Evolutionary conservation across 1,284 basidiomycete genomes (phyloP).

Genomic region (Malassezia obtusa): DNA sequence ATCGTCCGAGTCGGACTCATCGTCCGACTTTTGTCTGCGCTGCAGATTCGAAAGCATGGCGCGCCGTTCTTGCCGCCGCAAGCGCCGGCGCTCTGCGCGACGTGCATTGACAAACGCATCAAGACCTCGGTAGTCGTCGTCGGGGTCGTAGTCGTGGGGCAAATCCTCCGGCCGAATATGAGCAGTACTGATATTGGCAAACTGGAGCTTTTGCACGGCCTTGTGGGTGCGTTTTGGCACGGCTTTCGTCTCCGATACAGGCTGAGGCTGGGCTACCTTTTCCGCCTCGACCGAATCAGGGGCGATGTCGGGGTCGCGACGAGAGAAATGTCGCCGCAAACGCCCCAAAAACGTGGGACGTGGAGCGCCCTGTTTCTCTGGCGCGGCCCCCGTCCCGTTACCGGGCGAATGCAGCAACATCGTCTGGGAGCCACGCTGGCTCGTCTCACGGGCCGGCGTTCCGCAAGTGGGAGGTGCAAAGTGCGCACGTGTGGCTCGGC

Average conservation of each 20-base stretch:
- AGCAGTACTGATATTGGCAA: constrained; percentile 32
- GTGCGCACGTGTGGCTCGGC: constrained; percentile 2
- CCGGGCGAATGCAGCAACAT: background rate
- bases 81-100: constrained; percentile 20
- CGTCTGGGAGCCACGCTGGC: background rate
- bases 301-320: too few species aligned
- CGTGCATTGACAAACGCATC: constrained; percentile 37
- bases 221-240: constrained; percentile 14
- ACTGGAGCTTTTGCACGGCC: constrained; percentile 23
- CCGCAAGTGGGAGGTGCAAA: background rate
- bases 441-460: background rate
- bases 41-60: background rate
- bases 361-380: background rate
- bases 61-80: constrained; percentile 12
- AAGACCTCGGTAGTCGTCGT: constrained; percentile 40
- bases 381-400: background rate
- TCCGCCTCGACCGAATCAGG: too few species aligned
- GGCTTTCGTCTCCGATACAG: background rate
- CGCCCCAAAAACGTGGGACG: background rate
- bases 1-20: constrained; percentile 18
- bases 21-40: background rate
- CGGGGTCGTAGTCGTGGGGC: constrained; percentile 31
- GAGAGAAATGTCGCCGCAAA: too few species aligned
- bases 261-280: background rate
- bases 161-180: constrained; percentile 37